A percentile compares a stretch with the other conserved stretches of the same genome.
These are phyloP conservation scores for Linderina pennispora DNA, from an alignment of 192 early-diverging fungal genomes.

Conservation along the genomic window DNA sequence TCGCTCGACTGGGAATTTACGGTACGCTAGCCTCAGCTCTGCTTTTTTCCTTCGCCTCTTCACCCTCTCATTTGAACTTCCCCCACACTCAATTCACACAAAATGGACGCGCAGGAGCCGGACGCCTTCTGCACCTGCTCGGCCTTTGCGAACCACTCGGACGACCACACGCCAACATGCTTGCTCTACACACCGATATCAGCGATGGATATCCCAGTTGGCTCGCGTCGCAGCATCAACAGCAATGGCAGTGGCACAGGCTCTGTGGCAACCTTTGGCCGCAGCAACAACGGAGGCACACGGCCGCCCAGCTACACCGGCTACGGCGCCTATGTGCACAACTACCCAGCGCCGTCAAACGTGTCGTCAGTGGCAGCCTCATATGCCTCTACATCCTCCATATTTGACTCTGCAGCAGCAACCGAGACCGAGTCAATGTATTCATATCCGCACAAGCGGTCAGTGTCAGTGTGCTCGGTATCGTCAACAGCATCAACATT, in stretches of 20 bases:
- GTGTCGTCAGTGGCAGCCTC: conserved; percentile 44
- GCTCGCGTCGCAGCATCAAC: conserved; percentile 15
- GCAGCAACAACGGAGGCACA: conserved; percentile 10
- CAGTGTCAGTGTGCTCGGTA: conserved; percentile 30
- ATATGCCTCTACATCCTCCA: conserved; percentile 42
- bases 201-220: conserved; percentile 31
- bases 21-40: too few species aligned
- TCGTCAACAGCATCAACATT: conserved; percentile 32
- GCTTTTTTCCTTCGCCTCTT: too few species aligned
- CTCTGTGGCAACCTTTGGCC: conserved; percentile 9
- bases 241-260: conserved; percentile 14
- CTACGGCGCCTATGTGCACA: conserved; percentile 22
- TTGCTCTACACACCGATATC: conserved; percentile 43
- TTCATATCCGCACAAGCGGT: conserved; percentile 34
- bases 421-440: conserved; percentile 41
- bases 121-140: conserved; percentile 44
- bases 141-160: conserved; percentile 16
- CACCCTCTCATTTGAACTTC: too few species aligned
- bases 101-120: conserved; percentile 36
- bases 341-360: conserved; percentile 34
- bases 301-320: conserved; percentile 36
- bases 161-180: conserved; percentile 43
- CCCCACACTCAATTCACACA: too few species aligned
- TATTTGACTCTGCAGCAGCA: conserved; percentile 41
- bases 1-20: too few species aligned